Percentiles rank a stretch among this genome's conserved stretches.
Conservation (phyloP, 495 filamentous ascomycete genomes). For the Emericellopsis terricola region DNA sequence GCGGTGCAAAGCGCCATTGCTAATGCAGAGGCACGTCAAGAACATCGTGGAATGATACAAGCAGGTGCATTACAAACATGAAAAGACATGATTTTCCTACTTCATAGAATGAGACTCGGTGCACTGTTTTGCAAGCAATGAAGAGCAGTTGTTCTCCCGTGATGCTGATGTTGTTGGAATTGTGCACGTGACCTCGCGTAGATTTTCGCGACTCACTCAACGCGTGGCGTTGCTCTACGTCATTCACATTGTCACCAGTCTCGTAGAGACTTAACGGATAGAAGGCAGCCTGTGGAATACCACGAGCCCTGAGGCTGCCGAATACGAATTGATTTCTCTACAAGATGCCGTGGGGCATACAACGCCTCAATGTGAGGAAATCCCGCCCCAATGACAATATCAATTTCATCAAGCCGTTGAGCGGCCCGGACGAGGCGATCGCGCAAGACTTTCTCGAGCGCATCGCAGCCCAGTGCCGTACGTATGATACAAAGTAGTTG, state of each 20-base stretch:
- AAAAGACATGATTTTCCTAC: neutral
- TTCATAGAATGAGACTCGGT: too few relatives aligned
- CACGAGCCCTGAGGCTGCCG: too few relatives aligned
- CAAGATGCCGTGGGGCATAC: slow-evolving; percentile 56
- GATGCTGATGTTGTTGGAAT: too few relatives aligned
- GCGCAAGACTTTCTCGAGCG: slow-evolving; percentile 56
- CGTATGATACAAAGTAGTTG: too few relatives aligned
- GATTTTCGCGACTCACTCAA: neutral
- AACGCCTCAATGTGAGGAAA: slow-evolving; percentile 46
- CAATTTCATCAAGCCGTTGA: slow-evolving; percentile 58
- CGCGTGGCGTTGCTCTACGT: neutral
- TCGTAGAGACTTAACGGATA: too few relatives aligned
- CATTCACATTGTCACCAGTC: too few relatives aligned
- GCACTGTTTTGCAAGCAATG: too few relatives aligned
- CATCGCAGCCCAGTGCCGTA: slow-evolving; percentile 58
- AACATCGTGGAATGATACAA: slow-evolving; percentile 3
- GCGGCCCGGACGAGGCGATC: slow-evolving; percentile 34
- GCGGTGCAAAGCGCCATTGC: slow-evolving; percentile 78
- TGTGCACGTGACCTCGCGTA: too few relatives aligned
- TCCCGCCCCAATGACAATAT: slow-evolving; percentile 51
- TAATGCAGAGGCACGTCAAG: slow-evolving; percentile 41
- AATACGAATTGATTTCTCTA: slow-evolving; percentile 4
- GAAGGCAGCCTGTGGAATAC: too few relatives aligned
- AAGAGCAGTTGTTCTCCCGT: too few relatives aligned
- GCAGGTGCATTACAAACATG: too few relatives aligned